Evolutionary conservation across 2,329 filamentous ascomycete species (phyloP).

Genomic region (Beauveria australis): DNA sequence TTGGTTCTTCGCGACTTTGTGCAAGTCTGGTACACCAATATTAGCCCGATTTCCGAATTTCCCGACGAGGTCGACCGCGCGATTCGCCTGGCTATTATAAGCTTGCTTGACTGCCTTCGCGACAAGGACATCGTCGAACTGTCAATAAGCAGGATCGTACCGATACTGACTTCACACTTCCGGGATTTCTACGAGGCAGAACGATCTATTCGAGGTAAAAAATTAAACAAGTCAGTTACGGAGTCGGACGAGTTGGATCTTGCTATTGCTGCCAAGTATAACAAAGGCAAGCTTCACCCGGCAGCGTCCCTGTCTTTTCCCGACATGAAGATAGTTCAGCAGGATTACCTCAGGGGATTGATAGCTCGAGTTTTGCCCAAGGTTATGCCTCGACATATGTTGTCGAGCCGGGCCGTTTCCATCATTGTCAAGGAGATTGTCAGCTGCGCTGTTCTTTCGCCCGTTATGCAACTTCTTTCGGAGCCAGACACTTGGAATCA

Average conservation of each 20-base stretch:
- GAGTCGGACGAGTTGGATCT: conserved; percentile 94
- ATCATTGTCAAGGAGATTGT: conserved; percentile 82
- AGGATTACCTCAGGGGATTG: conserved; percentile 78
- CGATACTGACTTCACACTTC: conserved; percentile 80
- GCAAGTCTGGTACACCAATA: conserved; percentile 77
- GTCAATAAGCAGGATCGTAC: conserved; percentile 72
- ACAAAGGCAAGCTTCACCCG: conserved; percentile 77
- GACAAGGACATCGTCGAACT: conserved; percentile 78
- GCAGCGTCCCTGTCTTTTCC: conserved; percentile 77
- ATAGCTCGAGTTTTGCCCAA: conserved; percentile 63
- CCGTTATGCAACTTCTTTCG: conserved; percentile 68
- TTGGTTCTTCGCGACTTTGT: conserved; percentile 78
- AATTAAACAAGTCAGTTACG: conserved; percentile 81
- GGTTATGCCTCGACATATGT: conserved; percentile 64
- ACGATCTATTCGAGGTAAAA: conserved; percentile 73
- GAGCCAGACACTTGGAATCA: conserved; percentile 99
- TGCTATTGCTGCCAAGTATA: conserved; percentile 91
- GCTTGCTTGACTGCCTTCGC: conserved; percentile 63
- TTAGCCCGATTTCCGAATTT: conserved; percentile 74
- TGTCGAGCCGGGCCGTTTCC: conserved; percentile 72
- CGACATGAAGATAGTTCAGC: conserved; percentile 76
- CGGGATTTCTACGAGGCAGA: conserved; percentile 89
- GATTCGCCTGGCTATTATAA: conserved; percentile 63
- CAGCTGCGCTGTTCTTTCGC: conserved; percentile 82
- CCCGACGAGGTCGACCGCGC: conserved; percentile 77